Evolutionary conservation across 139 green algal genomes (phyloP).

Genomic region (Chlamydomonas sphaeroides): DNA sequence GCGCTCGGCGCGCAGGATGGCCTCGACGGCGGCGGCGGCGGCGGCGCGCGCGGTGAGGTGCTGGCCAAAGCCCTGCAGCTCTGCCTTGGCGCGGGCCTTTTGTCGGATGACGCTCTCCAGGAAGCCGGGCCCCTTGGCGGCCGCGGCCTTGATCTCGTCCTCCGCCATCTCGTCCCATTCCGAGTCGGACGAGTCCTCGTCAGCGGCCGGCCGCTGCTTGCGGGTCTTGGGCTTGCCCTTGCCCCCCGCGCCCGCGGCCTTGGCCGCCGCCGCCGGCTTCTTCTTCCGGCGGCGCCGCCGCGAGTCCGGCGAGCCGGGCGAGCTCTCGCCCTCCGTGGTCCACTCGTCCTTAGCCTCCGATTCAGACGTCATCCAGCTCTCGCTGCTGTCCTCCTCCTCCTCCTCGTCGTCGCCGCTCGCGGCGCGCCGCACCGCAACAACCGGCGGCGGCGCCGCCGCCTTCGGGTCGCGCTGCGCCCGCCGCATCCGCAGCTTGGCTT

Average conservation of each 20-base stretch:
- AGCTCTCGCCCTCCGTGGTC: not conserved
- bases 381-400: not conserved
- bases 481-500: conserved; percentile 7
- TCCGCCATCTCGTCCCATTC: conserved; percentile 35
- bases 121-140: not conserved
- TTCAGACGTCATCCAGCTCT: not conserved
- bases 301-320: not conserved
- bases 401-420: not conserved
- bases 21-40: not conserved
- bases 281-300: not conserved
- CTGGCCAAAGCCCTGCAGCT: not conserved
- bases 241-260: not conserved
- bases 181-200: not conserved
- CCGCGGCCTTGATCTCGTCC: not conserved
- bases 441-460: not conserved
- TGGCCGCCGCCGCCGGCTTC: not conserved
- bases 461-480: not conserved
- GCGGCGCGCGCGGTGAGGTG: not conserved
- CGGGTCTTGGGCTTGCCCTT: not conserved
- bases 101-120: not conserved
- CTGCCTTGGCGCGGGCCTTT: not conserved
- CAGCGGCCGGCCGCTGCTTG: too few relatives aligned
- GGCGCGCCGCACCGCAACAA: not conserved
- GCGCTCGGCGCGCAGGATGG: conserved; percentile 5
- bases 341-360: not conserved